Conservation (phyloP, 2,329 filamentous ascomycete genomes). For the Pestalotiopsis sp. region DNA sequence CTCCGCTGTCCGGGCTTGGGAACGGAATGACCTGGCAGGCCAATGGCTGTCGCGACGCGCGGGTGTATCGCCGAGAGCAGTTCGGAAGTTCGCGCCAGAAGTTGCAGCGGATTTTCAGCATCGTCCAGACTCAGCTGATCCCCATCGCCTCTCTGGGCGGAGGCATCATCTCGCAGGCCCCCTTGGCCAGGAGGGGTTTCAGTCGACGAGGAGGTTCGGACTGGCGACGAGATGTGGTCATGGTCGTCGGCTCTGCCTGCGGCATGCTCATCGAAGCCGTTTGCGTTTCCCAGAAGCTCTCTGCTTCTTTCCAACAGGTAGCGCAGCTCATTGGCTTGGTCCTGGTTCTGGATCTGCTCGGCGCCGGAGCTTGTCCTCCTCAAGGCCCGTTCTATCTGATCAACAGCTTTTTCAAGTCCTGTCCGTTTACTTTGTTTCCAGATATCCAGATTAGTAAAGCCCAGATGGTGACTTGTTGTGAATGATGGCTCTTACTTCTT, state of each 20-base stretch:
- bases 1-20: slow-evolving; percentile 26
- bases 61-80: slow-evolving; percentile 45
- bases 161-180: slow-evolving; percentile 27
- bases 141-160: slow-evolving; percentile 42
- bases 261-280: slow-evolving; percentile 20
- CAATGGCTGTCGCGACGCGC: slow-evolving; percentile 22
- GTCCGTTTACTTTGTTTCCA: slow-evolving; percentile 65
- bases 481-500: slow-evolving; percentile 63
- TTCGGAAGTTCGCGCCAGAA: slow-evolving; percentile 74
- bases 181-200: slow-evolving; percentile 32
- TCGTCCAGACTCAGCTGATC: slow-evolving; percentile 60
- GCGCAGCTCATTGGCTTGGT: slow-evolving; percentile 48
- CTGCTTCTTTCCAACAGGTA: slow-evolving; percentile 53
- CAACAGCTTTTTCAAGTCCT: slow-evolving; percentile 73
- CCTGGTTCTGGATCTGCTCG: slow-evolving; percentile 40
- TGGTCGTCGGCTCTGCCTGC: slow-evolving; percentile 19
- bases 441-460: slow-evolving; percentile 11
- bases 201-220: slow-evolving; percentile 29
- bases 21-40: slow-evolving; percentile 18
- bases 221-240: slow-evolving; percentile 30
- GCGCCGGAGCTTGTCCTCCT: slow-evolving; percentile 54
- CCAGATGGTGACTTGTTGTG: not conserved
- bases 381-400: slow-evolving; percentile 73
- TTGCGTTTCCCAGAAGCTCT: slow-evolving; percentile 33
- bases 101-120: slow-evolving; percentile 74